Conservation (phyloP, 257 asterid species). For the Scutellaria galericulata region DNA sequence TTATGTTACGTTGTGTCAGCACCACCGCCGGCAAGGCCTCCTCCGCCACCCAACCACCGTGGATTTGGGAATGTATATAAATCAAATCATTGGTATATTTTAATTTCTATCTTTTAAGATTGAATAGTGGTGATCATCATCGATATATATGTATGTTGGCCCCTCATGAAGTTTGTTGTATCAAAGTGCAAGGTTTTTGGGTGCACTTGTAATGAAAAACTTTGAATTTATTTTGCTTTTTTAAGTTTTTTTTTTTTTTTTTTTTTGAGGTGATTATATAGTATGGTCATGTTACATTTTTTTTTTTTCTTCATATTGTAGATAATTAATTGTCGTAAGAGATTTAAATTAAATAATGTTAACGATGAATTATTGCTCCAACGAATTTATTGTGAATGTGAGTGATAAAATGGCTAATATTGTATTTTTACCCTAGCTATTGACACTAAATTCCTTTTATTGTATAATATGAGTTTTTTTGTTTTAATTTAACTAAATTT, state of each 20-base stretch:
- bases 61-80: conserved; percentile 42
- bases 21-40: not conserved
- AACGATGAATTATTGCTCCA: too few species aligned
- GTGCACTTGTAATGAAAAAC: conserved; percentile 39
- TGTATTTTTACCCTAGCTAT: too few species aligned
- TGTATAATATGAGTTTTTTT: too few species aligned
- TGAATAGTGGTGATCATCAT: conserved; percentile 16
- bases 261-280: too few species aligned
- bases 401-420: too few species aligned
- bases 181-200: conserved; percentile 50
- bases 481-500: too few species aligned
- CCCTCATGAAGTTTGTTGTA: conserved; percentile 35
- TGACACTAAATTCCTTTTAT: too few species aligned
- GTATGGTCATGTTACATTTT: too few species aligned
- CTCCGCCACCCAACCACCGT: not conserved
- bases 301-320: too few species aligned
- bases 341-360: too few species aligned
- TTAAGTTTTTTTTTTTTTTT: not conserved
- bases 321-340: too few species aligned
- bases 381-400: too few species aligned
- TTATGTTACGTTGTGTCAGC: conserved; percentile 9
- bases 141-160: conserved; percentile 26
- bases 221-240: not conserved
- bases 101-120: conserved; percentile 21
- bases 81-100: conserved; percentile 35